Evolutionary conservation across 1,139 yeast genomes (phyloP).

Genomic region (Hansenula anomala): DNA sequence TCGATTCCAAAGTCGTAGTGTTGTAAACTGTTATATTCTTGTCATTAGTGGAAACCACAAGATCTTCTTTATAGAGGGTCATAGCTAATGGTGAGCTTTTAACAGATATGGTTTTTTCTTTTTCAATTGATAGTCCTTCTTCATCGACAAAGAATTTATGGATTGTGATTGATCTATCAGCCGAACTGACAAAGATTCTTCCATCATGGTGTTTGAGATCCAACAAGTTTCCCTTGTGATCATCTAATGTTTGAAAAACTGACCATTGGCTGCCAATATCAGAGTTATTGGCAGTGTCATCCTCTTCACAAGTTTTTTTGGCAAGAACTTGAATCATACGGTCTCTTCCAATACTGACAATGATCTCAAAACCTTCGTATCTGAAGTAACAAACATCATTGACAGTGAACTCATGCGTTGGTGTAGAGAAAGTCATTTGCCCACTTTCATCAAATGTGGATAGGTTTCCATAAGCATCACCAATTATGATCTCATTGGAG

Average conservation of each 20-base stretch:
- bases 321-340: conserved; percentile 54
- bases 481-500: conserved; percentile 29
- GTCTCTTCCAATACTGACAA: conserved; percentile 52
- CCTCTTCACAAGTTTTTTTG: conserved; percentile 3
- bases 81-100: conserved; percentile 44
- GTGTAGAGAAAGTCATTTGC: conserved; percentile 21
- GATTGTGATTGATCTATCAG: conserved; percentile 53
- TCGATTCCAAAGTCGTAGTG: conserved; percentile 30
- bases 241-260: conserved; percentile 49
- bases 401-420: conserved; percentile 47
- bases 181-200: conserved; percentile 47
- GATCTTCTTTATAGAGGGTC: conserved; percentile 27
- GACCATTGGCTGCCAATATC: conserved; percentile 35
- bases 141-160: conserved; percentile 34
- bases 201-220: conserved; percentile 28
- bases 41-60: conserved; percentile 51
- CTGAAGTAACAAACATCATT: conserved; percentile 37
- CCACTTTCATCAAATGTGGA: conserved; percentile 10
- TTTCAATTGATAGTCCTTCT: conserved; percentile 18
- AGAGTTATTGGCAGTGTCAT: not conserved
- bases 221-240: conserved; percentile 52
- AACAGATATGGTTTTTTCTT: conserved; percentile 43
- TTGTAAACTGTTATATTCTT: conserved; percentile 39
- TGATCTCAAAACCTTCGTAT: conserved; percentile 23
- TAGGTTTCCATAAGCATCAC: conserved; percentile 46